Conservation (phyloP, 441 rosid species). For the Eruca vesicaria region DNA sequence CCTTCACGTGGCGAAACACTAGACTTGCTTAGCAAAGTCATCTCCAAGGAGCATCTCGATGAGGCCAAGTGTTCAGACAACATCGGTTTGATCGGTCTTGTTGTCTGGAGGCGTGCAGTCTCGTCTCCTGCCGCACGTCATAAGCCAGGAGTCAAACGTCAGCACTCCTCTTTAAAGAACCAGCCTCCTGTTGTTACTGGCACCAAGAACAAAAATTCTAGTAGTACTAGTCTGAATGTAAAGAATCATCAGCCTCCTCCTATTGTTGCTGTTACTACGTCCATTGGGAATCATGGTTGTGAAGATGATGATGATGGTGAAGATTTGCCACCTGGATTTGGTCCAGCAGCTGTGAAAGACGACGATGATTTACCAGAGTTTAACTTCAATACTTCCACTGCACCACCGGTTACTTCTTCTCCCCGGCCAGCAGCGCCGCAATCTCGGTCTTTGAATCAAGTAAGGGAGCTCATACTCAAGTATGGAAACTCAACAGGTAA, state of each 20-base stretch:
- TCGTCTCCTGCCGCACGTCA: constrained; percentile 54
- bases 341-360: constrained; percentile 54
- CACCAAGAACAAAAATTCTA: constrained; percentile 39
- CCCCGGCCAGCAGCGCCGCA: constrained; percentile 1
- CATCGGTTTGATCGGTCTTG: constrained; percentile 75
- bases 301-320: constrained; percentile 44
- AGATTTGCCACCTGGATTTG: constrained; percentile 89
- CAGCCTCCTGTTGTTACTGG: background rate
- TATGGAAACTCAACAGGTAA: constrained; percentile 61
- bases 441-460: constrained; percentile 38
- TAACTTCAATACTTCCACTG: constrained; percentile 33
- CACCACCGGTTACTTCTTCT: constrained; percentile 11
- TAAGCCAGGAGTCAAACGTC: constrained; percentile 28
- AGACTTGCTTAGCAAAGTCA: constrained; percentile 59
- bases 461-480: constrained; percentile 76
- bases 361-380: constrained; percentile 90
- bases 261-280: constrained; percentile 12
- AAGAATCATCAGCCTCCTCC: background rate
- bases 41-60: constrained; percentile 58
- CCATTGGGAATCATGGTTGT: constrained; percentile 2
- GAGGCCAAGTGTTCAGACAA: constrained; percentile 48
- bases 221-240: background rate
- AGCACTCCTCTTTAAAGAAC: constrained; percentile 35
- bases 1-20: constrained; percentile 54
- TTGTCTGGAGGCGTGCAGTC: constrained; percentile 83